Conservation (phyloP, 306 rosid species). For the Dalbergia cochinchinensis region DNA sequence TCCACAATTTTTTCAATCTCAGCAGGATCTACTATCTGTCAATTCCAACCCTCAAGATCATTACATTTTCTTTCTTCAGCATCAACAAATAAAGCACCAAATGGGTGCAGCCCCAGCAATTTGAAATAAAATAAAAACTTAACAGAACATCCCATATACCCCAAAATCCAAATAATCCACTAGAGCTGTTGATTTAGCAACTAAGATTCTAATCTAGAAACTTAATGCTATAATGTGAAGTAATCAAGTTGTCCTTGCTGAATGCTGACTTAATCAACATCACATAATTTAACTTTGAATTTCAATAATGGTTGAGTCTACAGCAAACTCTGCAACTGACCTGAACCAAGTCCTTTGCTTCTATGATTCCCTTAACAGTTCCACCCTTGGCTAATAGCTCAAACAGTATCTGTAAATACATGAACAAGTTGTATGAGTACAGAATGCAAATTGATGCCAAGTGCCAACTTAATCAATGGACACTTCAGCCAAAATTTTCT, state of each 20-base stretch:
- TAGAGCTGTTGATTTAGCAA: conserved; percentile 10
- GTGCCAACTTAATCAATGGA: conserved; percentile 1
- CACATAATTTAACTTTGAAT: not conserved
- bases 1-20: conserved; percentile 91
- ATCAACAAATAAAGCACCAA: conserved; percentile 12
- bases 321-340: conserved; percentile 65
- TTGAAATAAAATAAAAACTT: not conserved
- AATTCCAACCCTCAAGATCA: conserved; percentile 39
- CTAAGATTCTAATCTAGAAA: not conserved
- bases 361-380: conserved; percentile 79
- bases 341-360: conserved; percentile 93
- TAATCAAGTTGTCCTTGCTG: not conserved
- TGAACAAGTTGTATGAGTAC: conserved; percentile 28
- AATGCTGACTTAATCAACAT: conserved; percentile 13
- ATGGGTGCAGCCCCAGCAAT: conserved; percentile 1
- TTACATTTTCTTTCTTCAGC: conserved; percentile 20
- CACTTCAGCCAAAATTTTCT: not conserved
- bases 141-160: conserved; percentile 20
- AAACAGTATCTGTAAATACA: conserved; percentile 73
- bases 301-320: conserved; percentile 2
- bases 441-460: conserved; percentile 11
- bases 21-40: conserved; percentile 80
- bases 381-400: conserved; percentile 94
- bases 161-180: conserved; percentile 3
- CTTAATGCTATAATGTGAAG: not conserved